Evolutionary conservation across 1,284 basidiomycete genomes (phyloP), one percentile per base, ranked within the genome.

Genomic region (Naganishia sp.): DNA sequence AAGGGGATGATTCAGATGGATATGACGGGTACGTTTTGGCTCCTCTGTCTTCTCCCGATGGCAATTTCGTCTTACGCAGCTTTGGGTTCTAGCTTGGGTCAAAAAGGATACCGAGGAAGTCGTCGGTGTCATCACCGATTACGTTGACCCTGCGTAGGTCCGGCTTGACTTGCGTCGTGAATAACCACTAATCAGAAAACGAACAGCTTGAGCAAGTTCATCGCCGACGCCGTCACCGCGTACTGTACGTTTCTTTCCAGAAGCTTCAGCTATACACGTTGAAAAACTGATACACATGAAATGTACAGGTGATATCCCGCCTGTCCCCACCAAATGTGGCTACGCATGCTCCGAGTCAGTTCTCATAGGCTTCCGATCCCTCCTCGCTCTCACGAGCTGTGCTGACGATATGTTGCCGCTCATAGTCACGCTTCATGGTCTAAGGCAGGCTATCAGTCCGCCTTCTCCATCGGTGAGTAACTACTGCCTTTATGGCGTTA

Each of bases 111-210:
- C 91, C 23, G 80, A 82, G 69, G 92, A 95, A 81, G 86, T 88
- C 80, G 88, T 96, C 69, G 95, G 94, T 33, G 85, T 99, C 67
- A 92, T 98, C 72, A 87, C 85, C 60, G 95, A 99, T 81, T 96
- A 84, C 76, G 89, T 90, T 55, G 87, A 94, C 75, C 78, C 84
- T 10, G 81, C 78, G 84, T 55, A 25, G 44, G 64, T 63, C 11
- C 49, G 1, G 10, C 36, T 39, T 39, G 36, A 7, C 21, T 39
- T 23, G 6, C 3, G 5, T 28, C 28, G 28, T 3, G 28, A 28
- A 28, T 28, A 0, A 28, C 5, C 0, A 3, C 28, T 28, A 28
- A 28, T 28, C 28, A 28, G 28, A 28, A 5, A 28, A 3, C 5
- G 3, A 28, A 6, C 45, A 68, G 67, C 15, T 74, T 83, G 70